Conservation (phyloP, 495 filamentous ascomycete genomes). For the Aspergillus carlsbadensis region DNA sequence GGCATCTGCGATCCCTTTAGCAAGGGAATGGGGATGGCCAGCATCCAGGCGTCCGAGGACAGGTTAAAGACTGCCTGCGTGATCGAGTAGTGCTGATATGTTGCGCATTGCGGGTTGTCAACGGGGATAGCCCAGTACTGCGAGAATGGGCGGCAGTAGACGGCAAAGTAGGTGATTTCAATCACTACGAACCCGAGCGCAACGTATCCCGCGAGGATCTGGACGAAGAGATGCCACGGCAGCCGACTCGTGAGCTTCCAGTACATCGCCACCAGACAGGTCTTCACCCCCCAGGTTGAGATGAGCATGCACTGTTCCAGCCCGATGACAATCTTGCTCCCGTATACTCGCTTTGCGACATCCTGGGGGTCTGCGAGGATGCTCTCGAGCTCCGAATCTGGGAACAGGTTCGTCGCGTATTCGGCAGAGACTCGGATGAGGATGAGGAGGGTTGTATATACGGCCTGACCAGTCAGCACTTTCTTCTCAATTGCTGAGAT, state of each 20-base stretch:
- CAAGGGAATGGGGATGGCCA: constrained; percentile 60
- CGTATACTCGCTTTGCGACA: constrained; percentile 42
- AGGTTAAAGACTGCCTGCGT: constrained; percentile 67
- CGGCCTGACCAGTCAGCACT: constrained; percentile 15
- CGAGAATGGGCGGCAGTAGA: constrained; percentile 62
- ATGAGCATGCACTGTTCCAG: constrained; percentile 53
- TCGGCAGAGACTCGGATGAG: constrained; percentile 56
- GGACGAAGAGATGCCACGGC: constrained; percentile 46
- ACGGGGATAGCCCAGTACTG: constrained; percentile 59
- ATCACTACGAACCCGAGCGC: constrained; percentile 57
- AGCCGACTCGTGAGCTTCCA: constrained; percentile 39
- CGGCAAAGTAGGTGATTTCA: constrained; percentile 60
- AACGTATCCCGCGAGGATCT: constrained; percentile 53
- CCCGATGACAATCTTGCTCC: constrained; percentile 54
- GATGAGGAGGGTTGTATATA: constrained; percentile 55
- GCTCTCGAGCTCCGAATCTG: constrained; percentile 45
- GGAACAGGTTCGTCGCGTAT: constrained; percentile 59
- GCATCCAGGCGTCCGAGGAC: constrained; percentile 61
- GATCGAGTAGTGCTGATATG: constrained; percentile 56
- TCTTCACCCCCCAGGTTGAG: constrained; percentile 51
- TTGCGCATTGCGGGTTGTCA: constrained; percentile 33
- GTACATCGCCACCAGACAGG: constrained; percentile 52
- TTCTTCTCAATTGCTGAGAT: background rate
- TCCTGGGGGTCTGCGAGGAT: constrained; percentile 46
- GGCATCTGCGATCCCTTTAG: constrained; percentile 55